A percentile compares a stretch with the other conserved stretches of the same genome.
Conservation (phyloP, 2,329 filamentous ascomycete species). For the Cercospora zeae-maydis region DNA sequence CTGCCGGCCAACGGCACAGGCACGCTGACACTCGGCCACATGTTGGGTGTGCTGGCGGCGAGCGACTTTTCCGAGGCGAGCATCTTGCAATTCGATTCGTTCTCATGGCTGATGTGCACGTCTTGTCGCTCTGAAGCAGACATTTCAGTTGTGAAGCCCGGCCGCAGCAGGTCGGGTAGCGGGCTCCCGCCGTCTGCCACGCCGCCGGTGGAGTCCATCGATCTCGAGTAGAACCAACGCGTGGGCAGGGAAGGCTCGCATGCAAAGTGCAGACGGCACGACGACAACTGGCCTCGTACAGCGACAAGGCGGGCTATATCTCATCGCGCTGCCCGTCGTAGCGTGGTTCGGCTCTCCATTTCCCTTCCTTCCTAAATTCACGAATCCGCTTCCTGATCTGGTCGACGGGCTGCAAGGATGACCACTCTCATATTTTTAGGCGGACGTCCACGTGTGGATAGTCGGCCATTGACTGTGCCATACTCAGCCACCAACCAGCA, state of each 20-base stretch:
- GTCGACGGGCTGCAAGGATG: slow-evolving; percentile 6
- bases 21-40: slow-evolving; percentile 21
- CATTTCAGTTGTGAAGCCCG: slow-evolving; percentile 1
- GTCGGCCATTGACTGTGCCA: not conserved
- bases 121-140: not conserved
- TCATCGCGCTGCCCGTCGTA: not conserved
- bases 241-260: slow-evolving; percentile 1
- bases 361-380: not conserved
- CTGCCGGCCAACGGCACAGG: slow-evolving; percentile 14
- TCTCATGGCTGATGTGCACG: slow-evolving; percentile 14
- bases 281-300: not conserved
- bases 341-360: slow-evolving; percentile 11
- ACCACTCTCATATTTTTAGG: slow-evolving; percentile 7
- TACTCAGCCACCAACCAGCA: not conserved
- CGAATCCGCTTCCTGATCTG: slow-evolving; percentile 2
- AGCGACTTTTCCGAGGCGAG: slow-evolving; percentile 23
- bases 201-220: slow-evolving; percentile 1
- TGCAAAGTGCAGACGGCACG: not conserved
- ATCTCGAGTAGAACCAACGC: not conserved
- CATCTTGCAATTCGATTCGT: slow-evolving; percentile 23
- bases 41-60: slow-evolving; percentile 7
- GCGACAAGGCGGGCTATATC: slow-evolving; percentile 1
- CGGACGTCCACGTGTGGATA: not conserved
- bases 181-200: not conserved
- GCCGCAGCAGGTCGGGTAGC: not conserved